These are phyloP conservation scores for Carex littledalei DNA, from an alignment of 176 grass and related monocot genomes.

Conservation along the genomic window DNA sequence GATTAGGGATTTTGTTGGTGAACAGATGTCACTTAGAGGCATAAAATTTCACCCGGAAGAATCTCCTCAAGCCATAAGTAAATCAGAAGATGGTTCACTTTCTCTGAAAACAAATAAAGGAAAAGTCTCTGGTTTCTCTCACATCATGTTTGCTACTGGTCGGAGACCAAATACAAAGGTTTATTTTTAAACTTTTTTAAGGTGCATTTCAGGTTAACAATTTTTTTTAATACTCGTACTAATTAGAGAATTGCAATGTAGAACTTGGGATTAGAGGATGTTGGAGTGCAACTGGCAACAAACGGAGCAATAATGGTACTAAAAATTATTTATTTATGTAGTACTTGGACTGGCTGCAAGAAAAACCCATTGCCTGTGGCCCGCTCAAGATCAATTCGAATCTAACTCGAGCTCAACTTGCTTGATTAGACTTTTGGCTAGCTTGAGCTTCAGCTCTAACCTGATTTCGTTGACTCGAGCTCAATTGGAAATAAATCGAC, in stretches of 20 bases:
- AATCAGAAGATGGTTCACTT: conserved; percentile 55
- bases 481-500: not conserved
- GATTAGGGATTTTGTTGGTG: conserved; percentile 70
- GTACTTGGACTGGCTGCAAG: not conserved
- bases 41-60: conserved; percentile 76
- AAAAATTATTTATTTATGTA: conserved; percentile 12
- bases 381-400: not conserved
- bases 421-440: not conserved
- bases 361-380: not conserved
- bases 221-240: not conserved
- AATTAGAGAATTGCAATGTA: conserved; percentile 27
- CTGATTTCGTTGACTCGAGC: not conserved
- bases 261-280: conserved; percentile 66
- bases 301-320: conserved; percentile 61
- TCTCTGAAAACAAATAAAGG: conserved; percentile 75
- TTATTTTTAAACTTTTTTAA: conserved; percentile 14
- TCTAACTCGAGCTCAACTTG: not conserved
- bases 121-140: conserved; percentile 68
- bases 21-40: conserved; percentile 63
- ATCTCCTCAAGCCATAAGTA: conserved; percentile 52
- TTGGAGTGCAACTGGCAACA: conserved; percentile 56
- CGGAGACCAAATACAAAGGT: conserved; percentile 72
- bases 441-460: not conserved
- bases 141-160: conserved; percentile 84
- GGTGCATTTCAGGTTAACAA: not conserved